A percentile compares a stretch with the other conserved stretches of the same genome.
phyloP scores from a whole-genome alignment of 495 filamentous ascomycete species.

The Apiosordaria backusii region DNA sequence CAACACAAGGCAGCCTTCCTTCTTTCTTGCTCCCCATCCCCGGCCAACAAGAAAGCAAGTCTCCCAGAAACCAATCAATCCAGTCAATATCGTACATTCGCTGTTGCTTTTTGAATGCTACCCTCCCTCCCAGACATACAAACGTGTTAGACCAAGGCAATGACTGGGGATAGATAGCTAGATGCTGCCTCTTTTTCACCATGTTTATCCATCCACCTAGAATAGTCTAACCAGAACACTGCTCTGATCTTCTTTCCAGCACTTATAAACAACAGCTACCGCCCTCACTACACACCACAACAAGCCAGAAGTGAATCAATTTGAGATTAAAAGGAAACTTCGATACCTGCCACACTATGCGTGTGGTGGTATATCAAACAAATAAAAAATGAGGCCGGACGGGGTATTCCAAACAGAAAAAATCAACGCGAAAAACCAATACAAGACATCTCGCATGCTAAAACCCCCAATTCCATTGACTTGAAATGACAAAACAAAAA shows the following conservation, averaged over 20 bases:
- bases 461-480: neutral
- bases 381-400: neutral
- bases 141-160: neutral
- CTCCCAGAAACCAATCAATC: neutral
- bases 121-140: neutral
- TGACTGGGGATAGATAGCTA: neutral
- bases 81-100: neutral
- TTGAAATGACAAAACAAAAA: constrained; percentile 6
- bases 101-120: neutral
- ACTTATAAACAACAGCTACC: neutral
- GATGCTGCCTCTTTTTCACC: neutral
- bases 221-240: neutral
- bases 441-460: neutral
- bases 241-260: neutral
- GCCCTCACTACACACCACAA: neutral
- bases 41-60: neutral
- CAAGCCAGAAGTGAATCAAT: neutral
- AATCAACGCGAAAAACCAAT: neutral
- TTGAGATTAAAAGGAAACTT: neutral
- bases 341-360: neutral
- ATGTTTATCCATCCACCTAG: neutral
- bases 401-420: constrained; percentile 4
- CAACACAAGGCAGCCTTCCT: neutral
- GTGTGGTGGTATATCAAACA: neutral
- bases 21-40: neutral